phyloP scores from a whole-genome alignment of 495 filamentous ascomycete species.

The Hypomontagnella monticulosa region DNA sequence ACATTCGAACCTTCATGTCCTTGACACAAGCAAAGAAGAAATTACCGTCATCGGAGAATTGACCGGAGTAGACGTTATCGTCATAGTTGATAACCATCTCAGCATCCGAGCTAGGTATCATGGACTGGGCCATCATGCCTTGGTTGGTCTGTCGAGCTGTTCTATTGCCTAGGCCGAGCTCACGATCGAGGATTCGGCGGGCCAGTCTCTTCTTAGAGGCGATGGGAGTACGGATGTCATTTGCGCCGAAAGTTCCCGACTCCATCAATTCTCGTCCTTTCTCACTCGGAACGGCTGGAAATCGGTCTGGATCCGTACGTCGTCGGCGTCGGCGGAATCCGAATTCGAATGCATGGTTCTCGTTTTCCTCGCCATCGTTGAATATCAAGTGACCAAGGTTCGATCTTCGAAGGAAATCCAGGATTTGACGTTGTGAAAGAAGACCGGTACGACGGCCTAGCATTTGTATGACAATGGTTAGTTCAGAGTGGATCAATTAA shows the following conservation, averaged over 20 bases:
- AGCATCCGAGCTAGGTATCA: constrained; percentile 76
- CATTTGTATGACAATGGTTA: constrained; percentile 28
- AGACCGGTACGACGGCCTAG: constrained; percentile 42
- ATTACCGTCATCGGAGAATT: constrained; percentile 96
- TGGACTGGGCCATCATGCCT: constrained; percentile 70
- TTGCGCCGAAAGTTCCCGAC: constrained; percentile 78
- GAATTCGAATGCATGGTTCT: constrained; percentile 44
- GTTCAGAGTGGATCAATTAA: background rate
- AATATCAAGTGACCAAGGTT: constrained; percentile 50
- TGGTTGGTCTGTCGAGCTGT: constrained; percentile 64
- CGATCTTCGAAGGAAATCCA: constrained; percentile 59
- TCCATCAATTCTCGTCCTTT: constrained; percentile 80
- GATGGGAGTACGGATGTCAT: constrained; percentile 61
- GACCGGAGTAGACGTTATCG: constrained; percentile 88
- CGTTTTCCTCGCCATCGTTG: constrained; percentile 55
- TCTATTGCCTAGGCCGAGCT: constrained; percentile 70
- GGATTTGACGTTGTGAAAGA: constrained; percentile 56
- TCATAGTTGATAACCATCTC: constrained; percentile 91
- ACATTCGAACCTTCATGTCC: constrained; percentile 94
- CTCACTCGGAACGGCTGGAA: constrained; percentile 81
- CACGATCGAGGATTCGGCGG: constrained; percentile 77
- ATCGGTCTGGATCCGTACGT: constrained; percentile 56
- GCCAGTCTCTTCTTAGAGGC: constrained; percentile 70
- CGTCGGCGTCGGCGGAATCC: constrained; percentile 42
- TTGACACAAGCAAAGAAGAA: constrained; percentile 97